phyloP scores from a whole-genome alignment of 768 basidiomycete genomes.

The Naganishia friedmannii region DNA sequence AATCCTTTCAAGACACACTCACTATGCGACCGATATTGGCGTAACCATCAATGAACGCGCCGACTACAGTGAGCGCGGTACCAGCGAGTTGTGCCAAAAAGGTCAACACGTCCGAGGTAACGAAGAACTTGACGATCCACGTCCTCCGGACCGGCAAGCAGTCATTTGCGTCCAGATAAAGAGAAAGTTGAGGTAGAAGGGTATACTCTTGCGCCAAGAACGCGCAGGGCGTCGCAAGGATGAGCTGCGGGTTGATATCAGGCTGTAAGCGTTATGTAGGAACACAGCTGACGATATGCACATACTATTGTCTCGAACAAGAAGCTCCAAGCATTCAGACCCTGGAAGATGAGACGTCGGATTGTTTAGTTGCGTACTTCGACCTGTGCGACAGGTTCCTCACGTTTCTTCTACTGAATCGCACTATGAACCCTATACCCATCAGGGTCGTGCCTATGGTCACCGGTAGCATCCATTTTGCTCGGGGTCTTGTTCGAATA shows the following conservation, averaged over 20 bases:
- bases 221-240: constrained; percentile 60
- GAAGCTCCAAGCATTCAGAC: constrained; percentile 35
- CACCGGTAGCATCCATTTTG: constrained; percentile 33
- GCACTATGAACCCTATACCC: constrained; percentile 32
- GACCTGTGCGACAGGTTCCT: not conserved
- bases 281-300: not conserved
- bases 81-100: constrained; percentile 63
- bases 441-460: constrained; percentile 33
- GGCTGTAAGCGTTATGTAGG: not conserved
- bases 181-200: constrained; percentile 63
- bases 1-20: not conserved
- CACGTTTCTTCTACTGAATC: constrained; percentile 31
- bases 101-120: constrained; percentile 64
- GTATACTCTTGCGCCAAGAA: constrained; percentile 64
- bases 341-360: not conserved
- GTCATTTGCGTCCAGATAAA: constrained; percentile 56
- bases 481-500: constrained; percentile 30
- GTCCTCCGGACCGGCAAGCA: constrained; percentile 59
- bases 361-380: not conserved
- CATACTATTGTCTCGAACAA: constrained; percentile 35
- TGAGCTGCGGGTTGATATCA: constrained; percentile 33
- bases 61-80: constrained; percentile 31
- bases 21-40: constrained; percentile 21
- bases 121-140: constrained; percentile 61
- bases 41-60: constrained; percentile 11